Evolutionary conservation across 2,329 filamentous ascomycete genomes (phyloP), one percentile per base, ranked within the genome.

Genomic region (Neofusicoccum sp.): DNA sequence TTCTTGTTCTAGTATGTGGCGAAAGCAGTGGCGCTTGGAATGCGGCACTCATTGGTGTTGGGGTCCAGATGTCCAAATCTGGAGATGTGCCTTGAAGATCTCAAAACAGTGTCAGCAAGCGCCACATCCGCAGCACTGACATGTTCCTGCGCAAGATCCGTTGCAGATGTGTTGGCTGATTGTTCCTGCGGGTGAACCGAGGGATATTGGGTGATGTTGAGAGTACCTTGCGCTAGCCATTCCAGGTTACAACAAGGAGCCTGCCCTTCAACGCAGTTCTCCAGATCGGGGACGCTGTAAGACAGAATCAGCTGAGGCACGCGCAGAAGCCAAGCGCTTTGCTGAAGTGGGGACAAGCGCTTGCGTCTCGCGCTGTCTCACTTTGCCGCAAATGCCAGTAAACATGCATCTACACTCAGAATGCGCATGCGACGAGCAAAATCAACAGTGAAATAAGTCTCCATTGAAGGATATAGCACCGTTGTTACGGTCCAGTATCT

Each of bases 401-500:
- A n/a, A n/a, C n/a, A n/a, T n/a, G n/a, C n/a, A n/a, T n/a, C n/a
- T n/a, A n/a, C n/a, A n/a, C n/a, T n/a, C n/a, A n/a, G n/a, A n/a
- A n/a, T n/a, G n/a, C n/a, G n/a, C n/a, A n/a, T n/a, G n/a, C n/a
- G n/a, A n/a, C n/a, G n/a, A n/a, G n/a, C n/a, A n/a, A n/a, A n/a
- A n/a, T n/a, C n/a, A n/a, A n/a, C n/a, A n/a, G n/a, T n/a, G n/a
- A n/a, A n/a, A n/a, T n/a, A 31, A 4, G 14, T 47, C 30, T 4
- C 34, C 3, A 4, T 20, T 43, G n/a, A 33, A 24, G 14, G 12
- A 61, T 76, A 70, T 75, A 61, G 68, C 70, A 69, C 60, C 68
- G 69, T 67, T 75, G 68, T 76, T 76, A 75, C 74, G 67, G 67
- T 69, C 74, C 67, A 67, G 61, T 66, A 66, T 65, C 65, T 65